Conservation (phyloP, 1,139 yeast species). For the Groenewaldozyma sp. region DNA sequence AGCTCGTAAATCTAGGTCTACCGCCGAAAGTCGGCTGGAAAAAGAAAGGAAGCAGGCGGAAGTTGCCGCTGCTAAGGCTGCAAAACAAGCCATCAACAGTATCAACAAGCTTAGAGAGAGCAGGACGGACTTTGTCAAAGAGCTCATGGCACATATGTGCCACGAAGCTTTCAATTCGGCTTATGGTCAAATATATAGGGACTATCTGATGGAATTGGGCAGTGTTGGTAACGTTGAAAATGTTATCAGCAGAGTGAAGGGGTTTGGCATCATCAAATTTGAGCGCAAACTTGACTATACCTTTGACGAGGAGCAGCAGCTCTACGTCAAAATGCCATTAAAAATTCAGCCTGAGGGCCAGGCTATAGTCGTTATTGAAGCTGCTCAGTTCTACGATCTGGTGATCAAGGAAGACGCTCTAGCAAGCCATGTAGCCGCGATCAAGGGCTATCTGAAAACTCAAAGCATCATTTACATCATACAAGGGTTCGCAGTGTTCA, state of each 20-base stretch:
- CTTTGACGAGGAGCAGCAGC: constrained; percentile 15
- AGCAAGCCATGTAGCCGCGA: constrained; percentile 9
- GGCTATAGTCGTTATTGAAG: constrained; percentile 13
- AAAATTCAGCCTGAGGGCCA: constrained; percentile 10
- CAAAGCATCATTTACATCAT: constrained; percentile 17
- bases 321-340: constrained; percentile 14
- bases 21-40: not conserved
- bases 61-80: constrained; percentile 1
- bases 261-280: constrained; percentile 9
- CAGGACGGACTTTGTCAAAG: constrained; percentile 10
- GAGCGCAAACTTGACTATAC: constrained; percentile 13
- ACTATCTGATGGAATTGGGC: constrained; percentile 4
- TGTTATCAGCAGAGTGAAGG: not conserved
- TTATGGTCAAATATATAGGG: constrained; percentile 7
- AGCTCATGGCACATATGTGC: constrained; percentile 15
- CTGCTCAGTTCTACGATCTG: constrained; percentile 5
- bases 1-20: not conserved
- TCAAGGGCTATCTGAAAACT: constrained; percentile 7
- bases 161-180: constrained; percentile 5
- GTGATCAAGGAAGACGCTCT: constrained; percentile 4
- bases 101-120: constrained; percentile 2
- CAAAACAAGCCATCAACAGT: constrained; percentile 3
- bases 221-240: not conserved
- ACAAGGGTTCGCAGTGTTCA: constrained; percentile 16
- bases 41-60: not conserved